phyloP scores from a whole-genome alignment of 129 eudicot species.

The Gnaphalium uliginosum region DNA sequence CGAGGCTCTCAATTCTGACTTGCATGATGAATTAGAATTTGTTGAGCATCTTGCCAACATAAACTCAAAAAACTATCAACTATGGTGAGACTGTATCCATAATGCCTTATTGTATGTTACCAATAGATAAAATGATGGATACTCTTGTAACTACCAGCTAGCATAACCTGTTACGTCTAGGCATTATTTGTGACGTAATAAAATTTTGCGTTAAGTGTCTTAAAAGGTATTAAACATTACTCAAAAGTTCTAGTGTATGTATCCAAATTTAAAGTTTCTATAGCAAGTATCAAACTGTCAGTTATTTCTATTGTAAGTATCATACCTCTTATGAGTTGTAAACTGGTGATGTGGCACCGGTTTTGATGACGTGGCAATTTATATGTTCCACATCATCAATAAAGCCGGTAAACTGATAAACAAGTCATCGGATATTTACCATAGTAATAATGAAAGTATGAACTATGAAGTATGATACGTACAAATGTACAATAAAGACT shows the following conservation, averaged over 20 bases:
- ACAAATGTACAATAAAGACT: too few species aligned
- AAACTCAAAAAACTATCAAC: slow-evolving; percentile 87
- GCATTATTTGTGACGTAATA: background rate
- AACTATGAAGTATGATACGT: too few species aligned
- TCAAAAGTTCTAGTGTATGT: background rate
- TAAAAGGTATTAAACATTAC: background rate
- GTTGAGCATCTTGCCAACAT: slow-evolving; percentile 67
- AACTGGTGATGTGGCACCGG: background rate
- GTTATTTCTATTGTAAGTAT: background rate
- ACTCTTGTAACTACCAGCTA: background rate
- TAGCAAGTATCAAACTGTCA: background rate
- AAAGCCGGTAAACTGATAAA: background rate
- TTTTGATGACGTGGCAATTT: background rate
- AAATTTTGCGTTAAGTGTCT: background rate
- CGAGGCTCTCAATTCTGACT: slow-evolving; percentile 64
- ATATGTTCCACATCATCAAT: background rate
- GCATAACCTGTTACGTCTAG: background rate
- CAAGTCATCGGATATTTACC: background rate
- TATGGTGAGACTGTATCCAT: slow-evolving; percentile 60
- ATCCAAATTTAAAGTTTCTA: background rate
- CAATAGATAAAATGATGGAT: background rate
- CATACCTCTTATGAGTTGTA: background rate
- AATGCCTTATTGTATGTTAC: slow-evolving; percentile 7
- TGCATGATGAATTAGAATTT: slow-evolving; percentile 63
- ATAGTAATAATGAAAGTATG: too few species aligned